Evolutionary conservation across 108 stramenopile genomes (phyloP), one percentile per base, ranked within the genome.

Genomic region (Nitzschia palea): DNA sequence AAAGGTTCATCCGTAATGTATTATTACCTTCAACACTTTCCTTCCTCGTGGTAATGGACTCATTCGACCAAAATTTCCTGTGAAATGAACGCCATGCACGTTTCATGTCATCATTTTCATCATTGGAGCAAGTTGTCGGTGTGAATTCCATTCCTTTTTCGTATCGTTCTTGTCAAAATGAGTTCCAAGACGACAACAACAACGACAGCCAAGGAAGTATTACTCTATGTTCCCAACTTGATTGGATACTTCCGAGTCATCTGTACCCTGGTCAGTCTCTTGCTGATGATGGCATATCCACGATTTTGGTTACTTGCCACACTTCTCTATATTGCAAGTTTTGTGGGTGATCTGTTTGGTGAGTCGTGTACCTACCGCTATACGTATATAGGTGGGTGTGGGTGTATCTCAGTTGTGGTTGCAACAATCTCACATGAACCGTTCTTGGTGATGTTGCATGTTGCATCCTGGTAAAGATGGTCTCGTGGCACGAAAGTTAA

Each of bases 211-310:
- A 67, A 56, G 10, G 77, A 88, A 61, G 89, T 94, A 17, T 71
- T 97, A 36, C 66, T 94, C 15, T 98, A 82, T 73, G 79, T 97
- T 45, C 98, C 98, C 17, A 97, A 98, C 68, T 65, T 96, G 20
- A 96, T 98, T 43, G 98, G 98, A n/a, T 96, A 96, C 53, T 51
- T 52, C 8, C 82, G 95, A 10, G 73, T 95, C 44, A 15, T 79
- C 0, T 76, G 55, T 53, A 85, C 91, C 20, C 29, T 94, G 10
- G 27, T 63, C 10, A 82, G 75, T 56, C 74, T 97, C 23, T 47
- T 70, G 23, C 67, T 91, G 10, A 93, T 93, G 91, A 80, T 90
- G 55, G 65, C 68, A 27, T 57, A 28, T 32, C 80, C 58, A 23
- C 43, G 58, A 26, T 37, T 65, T 51, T 92, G 88, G 83, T 31